Base-by-base conservation (phyloP, 176 grass and related monocot species). In the Aegilops umbellulata region DNA sequence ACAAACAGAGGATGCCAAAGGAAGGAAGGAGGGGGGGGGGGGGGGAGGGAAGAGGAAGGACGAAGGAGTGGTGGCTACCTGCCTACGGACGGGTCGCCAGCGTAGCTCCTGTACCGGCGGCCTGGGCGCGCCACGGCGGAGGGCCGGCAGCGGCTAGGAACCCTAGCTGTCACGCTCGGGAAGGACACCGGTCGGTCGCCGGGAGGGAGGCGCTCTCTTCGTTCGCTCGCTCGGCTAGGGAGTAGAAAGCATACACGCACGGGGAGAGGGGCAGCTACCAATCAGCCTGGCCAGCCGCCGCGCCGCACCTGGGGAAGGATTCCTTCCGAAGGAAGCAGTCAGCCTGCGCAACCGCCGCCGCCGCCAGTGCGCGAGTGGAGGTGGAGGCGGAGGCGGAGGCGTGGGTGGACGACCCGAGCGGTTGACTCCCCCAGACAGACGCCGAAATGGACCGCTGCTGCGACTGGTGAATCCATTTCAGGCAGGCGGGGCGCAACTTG, bases 361-460 rank as follows among this genome's bases (percentile, higher is more conserved):
- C 44, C 15, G 27, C 24, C 14, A 24, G 3, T 16, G 69, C 73
- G 53, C 64, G 41, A 27, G 84, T 73, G 31, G 69, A 83, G 88
- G 80, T 83, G 83, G 14, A 49, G 42, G 3, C 1, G 42, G 42
- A 46, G 42, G 41, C 44, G 44, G 5, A 19, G 79, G 65, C 55
- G 79, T 74, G 80, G 89, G 80, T 74, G 84, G 83, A 39, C 44
- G 53, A 84, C 39, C 7, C 29, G 20, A 9, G 57, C 8, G 22
- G 79, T 90, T 90, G 84, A 90, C 72, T 51, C 15, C 80, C 8
- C 42, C 19, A 42, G 80, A 68, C 19, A 42, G 80, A 68, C 66
- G 80, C 32, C 60, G 65, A 27, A 74, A 79, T 83, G 79, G 84
- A 87, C 84, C 32, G 27, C 42, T 15, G 76, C 10, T 4, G 70